phyloP scores from a whole-genome alignment of 1,284 basidiomycete genomes.

The Sanguinoderma infundibulare region DNA sequence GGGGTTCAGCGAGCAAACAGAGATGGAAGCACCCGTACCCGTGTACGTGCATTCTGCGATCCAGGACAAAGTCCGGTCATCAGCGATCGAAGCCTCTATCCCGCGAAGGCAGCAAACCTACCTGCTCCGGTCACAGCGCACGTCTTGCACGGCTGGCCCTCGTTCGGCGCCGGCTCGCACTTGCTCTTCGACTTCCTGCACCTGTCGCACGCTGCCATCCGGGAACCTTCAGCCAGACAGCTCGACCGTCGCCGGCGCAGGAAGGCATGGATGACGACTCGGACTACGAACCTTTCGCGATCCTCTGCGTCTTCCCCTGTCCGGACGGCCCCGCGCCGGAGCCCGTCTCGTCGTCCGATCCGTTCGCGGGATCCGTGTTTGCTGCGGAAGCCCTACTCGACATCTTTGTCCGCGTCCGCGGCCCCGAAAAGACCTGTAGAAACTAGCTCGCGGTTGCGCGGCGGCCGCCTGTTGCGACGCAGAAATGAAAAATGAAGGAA shows the following conservation, averaged over 20 bases:
- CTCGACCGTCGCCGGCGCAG: constrained; percentile 1
- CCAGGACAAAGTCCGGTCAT: background rate
- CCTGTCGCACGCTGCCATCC: constrained; percentile 73
- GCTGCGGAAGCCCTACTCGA: background rate
- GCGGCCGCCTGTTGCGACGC: too few relatives aligned
- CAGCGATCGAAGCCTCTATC: background rate
- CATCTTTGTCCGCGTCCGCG: too few relatives aligned
- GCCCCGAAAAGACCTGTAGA: too few relatives aligned
- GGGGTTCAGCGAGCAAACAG: background rate
- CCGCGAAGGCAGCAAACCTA: constrained; percentile 33
- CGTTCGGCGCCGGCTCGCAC: constrained; percentile 64
- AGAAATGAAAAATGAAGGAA: too few relatives aligned
- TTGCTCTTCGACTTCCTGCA: constrained; percentile 88
- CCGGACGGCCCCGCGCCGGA: constrained; percentile 4
- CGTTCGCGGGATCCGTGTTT: background rate
- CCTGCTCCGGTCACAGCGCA: constrained; percentile 67
- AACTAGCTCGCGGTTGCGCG: too few relatives aligned
- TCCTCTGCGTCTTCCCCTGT: constrained; percentile 38
- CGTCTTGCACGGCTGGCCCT: constrained; percentile 64
- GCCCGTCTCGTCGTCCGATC: constrained; percentile 7
- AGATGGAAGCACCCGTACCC: constrained; percentile 45
- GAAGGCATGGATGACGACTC: constrained; percentile 7
- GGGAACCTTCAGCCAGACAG: too few relatives aligned
- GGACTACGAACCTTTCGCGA: constrained; percentile 58
- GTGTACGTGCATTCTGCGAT: constrained; percentile 74